phyloP scores from a whole-genome alignment of 768 basidiomycete genomes.

The Tulasnella sp. region DNA sequence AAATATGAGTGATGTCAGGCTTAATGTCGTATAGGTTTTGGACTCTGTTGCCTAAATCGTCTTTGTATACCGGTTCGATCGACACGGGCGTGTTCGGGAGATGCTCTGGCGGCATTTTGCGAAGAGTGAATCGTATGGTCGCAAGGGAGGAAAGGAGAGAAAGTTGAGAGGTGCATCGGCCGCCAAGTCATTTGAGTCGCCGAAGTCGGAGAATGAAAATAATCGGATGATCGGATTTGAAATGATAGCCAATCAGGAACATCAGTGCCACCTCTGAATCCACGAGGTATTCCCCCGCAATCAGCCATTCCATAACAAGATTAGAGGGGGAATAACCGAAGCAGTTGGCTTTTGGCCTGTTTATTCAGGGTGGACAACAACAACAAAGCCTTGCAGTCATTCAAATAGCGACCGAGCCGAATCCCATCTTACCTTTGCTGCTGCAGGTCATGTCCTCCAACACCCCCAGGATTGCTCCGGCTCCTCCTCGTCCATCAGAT shows the following conservation, averaged over 20 bases:
- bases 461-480: constrained; percentile 13
- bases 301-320: no score
- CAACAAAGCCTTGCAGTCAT: constrained; percentile 7
- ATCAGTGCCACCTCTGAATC: neutral
- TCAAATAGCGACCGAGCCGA: neutral
- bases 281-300: neutral
- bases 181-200: no score
- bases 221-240: no score
- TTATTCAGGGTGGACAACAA: constrained; percentile 5
- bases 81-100: constrained; percentile 30
- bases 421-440: no score
- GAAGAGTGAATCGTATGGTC: neutral
- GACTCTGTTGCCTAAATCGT: constrained; percentile 53
- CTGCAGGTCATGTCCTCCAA: neutral
- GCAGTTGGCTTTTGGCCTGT: no score
- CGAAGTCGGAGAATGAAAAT: no score
- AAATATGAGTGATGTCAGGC: constrained; percentile 51
- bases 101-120: neutral
- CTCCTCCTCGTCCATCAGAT: constrained; percentile 13
- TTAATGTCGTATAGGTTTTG: constrained; percentile 56
- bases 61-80: constrained; percentile 69
- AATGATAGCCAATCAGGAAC: neutral
- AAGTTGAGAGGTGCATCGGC: no score
- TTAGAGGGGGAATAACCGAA: no score
- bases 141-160: neutral